These are phyloP conservation scores for Cercospora sesami DNA, from an alignment of 2,329 filamentous ascomycete genomes.

Conservation along the genomic window DNA sequence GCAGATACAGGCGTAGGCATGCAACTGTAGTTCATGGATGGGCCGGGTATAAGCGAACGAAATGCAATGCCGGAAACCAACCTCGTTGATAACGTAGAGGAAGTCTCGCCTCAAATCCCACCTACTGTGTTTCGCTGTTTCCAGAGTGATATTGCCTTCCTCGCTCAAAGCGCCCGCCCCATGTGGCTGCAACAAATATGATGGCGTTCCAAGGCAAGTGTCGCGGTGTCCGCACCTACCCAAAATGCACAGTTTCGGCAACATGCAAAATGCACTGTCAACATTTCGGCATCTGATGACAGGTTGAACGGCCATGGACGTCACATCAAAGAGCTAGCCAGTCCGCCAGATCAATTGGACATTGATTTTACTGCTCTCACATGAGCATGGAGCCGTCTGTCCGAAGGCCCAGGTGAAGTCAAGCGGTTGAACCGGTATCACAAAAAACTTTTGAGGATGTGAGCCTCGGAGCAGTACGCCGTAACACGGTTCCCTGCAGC, in stretches of 20 bases:
- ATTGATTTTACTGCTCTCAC: neutral
- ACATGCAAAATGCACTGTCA: neutral
- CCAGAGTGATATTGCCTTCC: neutral
- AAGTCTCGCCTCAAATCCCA: neutral
- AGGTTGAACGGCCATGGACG: neutral
- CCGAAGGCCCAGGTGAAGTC: neutral
- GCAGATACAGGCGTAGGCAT: constrained; percentile 14
- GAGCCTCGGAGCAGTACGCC: neutral
- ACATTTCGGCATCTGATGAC: neutral
- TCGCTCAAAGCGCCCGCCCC: neutral
- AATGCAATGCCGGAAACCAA: neutral
- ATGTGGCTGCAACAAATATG: neutral
- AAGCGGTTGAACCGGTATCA: neutral
- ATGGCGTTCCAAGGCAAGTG: neutral
- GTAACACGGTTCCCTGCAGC: neutral
- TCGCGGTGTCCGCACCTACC: neutral
- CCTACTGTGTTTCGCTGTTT: neutral
- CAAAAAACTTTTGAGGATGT: neutral
- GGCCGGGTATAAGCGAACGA: neutral
- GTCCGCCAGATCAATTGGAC: neutral
- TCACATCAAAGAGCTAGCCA: neutral
- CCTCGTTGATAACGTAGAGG: neutral
- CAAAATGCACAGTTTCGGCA: neutral
- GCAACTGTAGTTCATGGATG: constrained; percentile 9
- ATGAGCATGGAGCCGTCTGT: neutral